phyloP scores from a whole-genome alignment of 768 basidiomycete genomes.

The Psilocybe azurescens region DNA sequence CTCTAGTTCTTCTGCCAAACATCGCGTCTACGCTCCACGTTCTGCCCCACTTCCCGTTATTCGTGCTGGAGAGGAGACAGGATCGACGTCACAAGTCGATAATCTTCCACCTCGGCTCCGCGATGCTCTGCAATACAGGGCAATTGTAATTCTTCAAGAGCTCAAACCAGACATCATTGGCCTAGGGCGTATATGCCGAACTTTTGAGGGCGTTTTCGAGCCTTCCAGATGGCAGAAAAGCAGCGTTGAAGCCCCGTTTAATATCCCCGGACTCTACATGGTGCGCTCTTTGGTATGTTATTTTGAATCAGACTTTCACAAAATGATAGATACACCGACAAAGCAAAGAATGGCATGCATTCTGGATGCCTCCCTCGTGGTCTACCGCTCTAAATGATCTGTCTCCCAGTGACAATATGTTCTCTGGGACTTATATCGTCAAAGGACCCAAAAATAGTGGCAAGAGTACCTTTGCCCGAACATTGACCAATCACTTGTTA shows the following conservation, averaged over 20 bases:
- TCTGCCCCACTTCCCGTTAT: conserved; percentile 77
- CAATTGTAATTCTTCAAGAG: conserved; percentile 63
- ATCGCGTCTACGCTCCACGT: conserved; percentile 76
- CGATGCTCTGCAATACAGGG: conserved; percentile 11
- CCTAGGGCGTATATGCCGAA: conserved; percentile 64
- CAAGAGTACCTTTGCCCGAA: conserved; percentile 88
- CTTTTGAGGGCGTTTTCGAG: conserved; percentile 68
- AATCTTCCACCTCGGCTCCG: conserved; percentile 18
- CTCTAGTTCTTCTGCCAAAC: conserved; percentile 37
- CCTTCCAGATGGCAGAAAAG: conserved; percentile 49
- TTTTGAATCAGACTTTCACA: not conserved
- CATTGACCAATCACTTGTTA: conserved; percentile 72
- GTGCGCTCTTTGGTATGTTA: conserved; percentile 37
- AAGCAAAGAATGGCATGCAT: conserved; percentile 43
- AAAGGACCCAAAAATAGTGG: conserved; percentile 89
- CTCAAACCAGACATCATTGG: conserved; percentile 67
- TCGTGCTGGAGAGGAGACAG: conserved; percentile 17
- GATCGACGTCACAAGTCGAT: conserved; percentile 6
- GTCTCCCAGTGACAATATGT: conserved; percentile 26
- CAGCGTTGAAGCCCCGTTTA: conserved; percentile 40
- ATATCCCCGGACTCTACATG: conserved; percentile 53
- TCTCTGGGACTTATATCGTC: conserved; percentile 57
- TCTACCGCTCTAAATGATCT: conserved; percentile 34
- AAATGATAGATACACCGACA: conserved; percentile 36
- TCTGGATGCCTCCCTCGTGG: conserved; percentile 45